Base-by-base conservation (phyloP, 371 early-diverging fungal species). In the Mucor irregularis region DNA sequence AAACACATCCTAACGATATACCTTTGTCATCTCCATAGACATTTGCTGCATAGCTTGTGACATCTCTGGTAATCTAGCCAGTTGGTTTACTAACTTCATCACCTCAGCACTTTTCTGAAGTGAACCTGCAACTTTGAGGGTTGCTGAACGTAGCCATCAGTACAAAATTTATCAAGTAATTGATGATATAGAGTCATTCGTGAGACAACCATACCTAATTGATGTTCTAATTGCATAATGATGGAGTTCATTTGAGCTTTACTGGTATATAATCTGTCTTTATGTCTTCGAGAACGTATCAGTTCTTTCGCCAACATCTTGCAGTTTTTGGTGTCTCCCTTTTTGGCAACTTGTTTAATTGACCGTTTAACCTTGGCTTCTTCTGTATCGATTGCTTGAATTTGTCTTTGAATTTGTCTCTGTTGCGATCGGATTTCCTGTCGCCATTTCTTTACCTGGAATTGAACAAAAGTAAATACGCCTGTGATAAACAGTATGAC, bases 21-120 rank as follows among this genome's bases (percentile, higher is more conserved):
- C 91, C 84, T 92, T 95, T 73, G 88, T 93, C 95, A 98, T 94
- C 71, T 98, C 98, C 83, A 74, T 87, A 14, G 92, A 86, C 89
- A 96, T 87, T 66, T 93, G 93, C 65, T 89, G 87, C 91, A 97
- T 92, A 11, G 85, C 73, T 28, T 77, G 61, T 31, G 88, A 82
- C 34, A 96, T 84, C 70, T 94, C 89, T 13, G 96, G 96, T 35
- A 97, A 65, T 58, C 85, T 86, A 50, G 93, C 83, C 7, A 96
- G 73, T 56, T 74, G 76, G 67, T 96, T 96, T 31, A 96, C 94
- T 30, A 88, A 57, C 34, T 89, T 86, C 98, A 97, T 96, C 17
- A 96, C 85, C 51, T 92, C 91, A 8, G 92, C 88, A 52, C 88
- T 89, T 73, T 93, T 91, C 64, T 95, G 87, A 49, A 97, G 58